phyloP scores from a whole-genome alignment of 192 early-diverging fungal species.

The Rhizoclosmatium globosum region DNA sequence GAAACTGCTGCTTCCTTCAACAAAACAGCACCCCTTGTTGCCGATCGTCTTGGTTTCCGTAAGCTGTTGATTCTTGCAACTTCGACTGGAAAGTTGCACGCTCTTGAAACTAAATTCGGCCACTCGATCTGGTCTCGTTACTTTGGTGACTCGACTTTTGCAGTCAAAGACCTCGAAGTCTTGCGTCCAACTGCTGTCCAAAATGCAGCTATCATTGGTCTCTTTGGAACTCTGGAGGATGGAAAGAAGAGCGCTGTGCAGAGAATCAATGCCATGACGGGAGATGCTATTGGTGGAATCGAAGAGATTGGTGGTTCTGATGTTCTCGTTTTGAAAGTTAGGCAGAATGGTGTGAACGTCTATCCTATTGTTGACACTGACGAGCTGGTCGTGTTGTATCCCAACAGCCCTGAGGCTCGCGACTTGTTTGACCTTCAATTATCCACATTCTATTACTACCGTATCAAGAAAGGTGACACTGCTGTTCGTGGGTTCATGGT shows the following conservation, averaged over 20 bases:
- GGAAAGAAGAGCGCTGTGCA: conserved; percentile 43
- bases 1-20: not conserved
- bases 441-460: conserved; percentile 73
- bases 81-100: conserved; percentile 80
- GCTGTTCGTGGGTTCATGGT: conserved; percentile 58
- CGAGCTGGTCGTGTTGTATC: conserved; percentile 62
- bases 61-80: conserved; percentile 88
- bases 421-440: conserved; percentile 63
- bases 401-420: conserved; percentile 61
- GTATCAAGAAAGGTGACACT: conserved; percentile 47
- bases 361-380: conserved; percentile 47
- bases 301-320: not conserved
- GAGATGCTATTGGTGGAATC: conserved; percentile 55
- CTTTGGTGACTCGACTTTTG: conserved; percentile 50
- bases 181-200: conserved; percentile 70
- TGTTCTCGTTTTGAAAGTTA: conserved; percentile 39
- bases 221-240: conserved; percentile 52
- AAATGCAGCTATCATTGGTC: conserved; percentile 76
- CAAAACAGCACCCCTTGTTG: not conserved
- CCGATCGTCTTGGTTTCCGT: conserved; percentile 72
- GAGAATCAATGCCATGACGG: conserved; percentile 73
- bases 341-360: conserved; percentile 39
- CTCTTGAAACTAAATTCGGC: conserved; percentile 82
- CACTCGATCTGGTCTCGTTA: conserved; percentile 80
- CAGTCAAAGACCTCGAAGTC: conserved; percentile 55